Percentiles rank a stretch among this genome's conserved stretches.
Evolutionary conservation across 441 rosid species (phyloP).

Genomic region (Croton laevigatus): DNA sequence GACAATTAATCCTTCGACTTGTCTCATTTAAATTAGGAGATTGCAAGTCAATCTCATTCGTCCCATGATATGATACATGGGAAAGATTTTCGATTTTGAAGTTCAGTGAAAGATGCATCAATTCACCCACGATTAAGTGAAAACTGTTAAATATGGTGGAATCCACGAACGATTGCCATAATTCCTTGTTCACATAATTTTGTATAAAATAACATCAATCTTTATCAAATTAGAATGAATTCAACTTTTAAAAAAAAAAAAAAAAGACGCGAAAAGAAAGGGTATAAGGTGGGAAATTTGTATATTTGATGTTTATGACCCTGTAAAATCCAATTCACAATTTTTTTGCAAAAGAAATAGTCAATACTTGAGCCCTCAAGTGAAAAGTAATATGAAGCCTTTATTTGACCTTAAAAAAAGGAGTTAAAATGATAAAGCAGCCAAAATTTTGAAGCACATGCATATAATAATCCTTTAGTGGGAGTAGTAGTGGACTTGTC

Average conservation of each 20-base stretch:
- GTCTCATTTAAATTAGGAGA: not conserved
- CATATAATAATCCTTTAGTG: not conserved
- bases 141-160: no score
- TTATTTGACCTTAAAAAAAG: not conserved
- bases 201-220: no score
- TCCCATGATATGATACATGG: not conserved
- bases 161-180: no score
- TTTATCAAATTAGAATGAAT: not conserved
- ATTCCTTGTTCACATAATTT: no score
- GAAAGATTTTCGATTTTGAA: not conserved
- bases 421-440: not conserved
- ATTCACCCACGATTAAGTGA: no score
- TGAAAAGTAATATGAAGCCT: not conserved
- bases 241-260: no score
- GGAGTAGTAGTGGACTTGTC: not conserved
- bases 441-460: not conserved
- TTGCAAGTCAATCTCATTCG: not conserved
- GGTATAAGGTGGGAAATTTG: no score
- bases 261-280: no score
- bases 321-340: not conserved
- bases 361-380: not conserved
- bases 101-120: not conserved
- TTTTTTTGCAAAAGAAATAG: not conserved
- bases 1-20: no score
- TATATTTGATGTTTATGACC: not conserved